Conservation (phyloP, 2,329 filamentous ascomycete genomes). For the Cercospora sp. region DNA sequence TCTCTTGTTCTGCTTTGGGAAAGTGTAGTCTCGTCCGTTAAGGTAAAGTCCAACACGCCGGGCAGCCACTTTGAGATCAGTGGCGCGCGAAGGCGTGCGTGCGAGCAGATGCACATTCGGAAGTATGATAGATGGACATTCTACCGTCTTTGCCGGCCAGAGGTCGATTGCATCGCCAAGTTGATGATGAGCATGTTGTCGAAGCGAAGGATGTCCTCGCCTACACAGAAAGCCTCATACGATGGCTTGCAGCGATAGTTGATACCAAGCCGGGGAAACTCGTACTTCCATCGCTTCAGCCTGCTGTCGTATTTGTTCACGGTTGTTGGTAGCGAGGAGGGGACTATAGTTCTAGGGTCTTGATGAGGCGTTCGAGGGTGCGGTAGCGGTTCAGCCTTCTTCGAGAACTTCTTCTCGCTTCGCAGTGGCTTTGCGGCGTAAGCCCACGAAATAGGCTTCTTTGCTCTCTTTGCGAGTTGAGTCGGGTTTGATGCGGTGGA, state of each 20-base stretch:
- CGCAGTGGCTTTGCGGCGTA: slow-evolving; percentile 63
- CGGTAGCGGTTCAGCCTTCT: slow-evolving; percentile 19
- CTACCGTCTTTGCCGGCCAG: neutral
- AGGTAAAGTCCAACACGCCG: neutral
- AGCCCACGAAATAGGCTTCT: slow-evolving; percentile 82
- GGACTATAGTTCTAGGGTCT: neutral
- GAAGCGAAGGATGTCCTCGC: neutral
- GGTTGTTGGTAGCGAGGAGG: neutral
- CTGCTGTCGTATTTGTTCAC: neutral
- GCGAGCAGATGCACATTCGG: neutral
- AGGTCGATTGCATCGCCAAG: too few species aligned
- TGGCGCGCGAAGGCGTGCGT: neutral
- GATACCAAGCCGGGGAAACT: neutral
- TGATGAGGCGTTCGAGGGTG: neutral
- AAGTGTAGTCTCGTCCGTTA: neutral
- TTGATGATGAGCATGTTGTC: too few species aligned
- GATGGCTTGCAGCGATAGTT: neutral
- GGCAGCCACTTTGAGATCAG: neutral
- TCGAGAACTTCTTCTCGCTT: slow-evolving; percentile 47
- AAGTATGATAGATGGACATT: neutral
- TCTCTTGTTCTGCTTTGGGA: neutral
- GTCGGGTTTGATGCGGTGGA: slow-evolving; percentile 86
- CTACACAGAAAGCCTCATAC: neutral
- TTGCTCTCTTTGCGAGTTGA: slow-evolving; percentile 73
- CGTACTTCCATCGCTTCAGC: neutral